Evolutionary conservation across 2,329 filamentous ascomycete genomes (phyloP).

Genomic region (Fusarium hainanense): DNA sequence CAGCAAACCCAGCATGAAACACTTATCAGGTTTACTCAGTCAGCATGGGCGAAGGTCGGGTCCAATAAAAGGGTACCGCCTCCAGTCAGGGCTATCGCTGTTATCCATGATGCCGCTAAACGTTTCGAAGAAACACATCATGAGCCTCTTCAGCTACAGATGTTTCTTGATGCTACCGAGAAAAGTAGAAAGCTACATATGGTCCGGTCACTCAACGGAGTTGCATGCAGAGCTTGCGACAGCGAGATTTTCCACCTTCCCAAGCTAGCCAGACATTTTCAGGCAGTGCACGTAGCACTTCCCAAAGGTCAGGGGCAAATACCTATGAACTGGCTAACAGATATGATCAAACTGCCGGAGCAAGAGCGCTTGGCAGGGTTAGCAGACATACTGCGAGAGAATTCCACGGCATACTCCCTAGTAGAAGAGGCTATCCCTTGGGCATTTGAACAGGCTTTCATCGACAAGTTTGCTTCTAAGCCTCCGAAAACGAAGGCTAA

Average conservation of each 20-base stretch:
- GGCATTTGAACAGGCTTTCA: constrained; percentile 43
- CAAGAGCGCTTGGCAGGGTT: constrained; percentile 48
- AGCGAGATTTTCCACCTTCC: constrained; percentile 64
- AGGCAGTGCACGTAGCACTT: constrained; percentile 55
- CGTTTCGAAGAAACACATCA: constrained; percentile 68
- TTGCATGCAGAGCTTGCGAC: constrained; percentile 67
- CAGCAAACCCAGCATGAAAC: constrained; percentile 62
- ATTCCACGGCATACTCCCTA: constrained; percentile 50
- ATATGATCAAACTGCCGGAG: constrained; percentile 60
- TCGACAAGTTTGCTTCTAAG: constrained; percentile 7
- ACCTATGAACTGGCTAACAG: constrained; percentile 56
- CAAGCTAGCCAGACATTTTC: constrained; percentile 69
- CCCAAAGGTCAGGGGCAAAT: constrained; percentile 30
- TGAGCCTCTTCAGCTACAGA: constrained; percentile 65
- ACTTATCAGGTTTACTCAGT: constrained; percentile 65
- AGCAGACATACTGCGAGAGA: constrained; percentile 43
- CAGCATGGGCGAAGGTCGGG: constrained; percentile 71
- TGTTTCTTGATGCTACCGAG: constrained; percentile 70
- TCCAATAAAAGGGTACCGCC: constrained; percentile 70
- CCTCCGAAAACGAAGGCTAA: not conserved
- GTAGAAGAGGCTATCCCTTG: constrained; percentile 55
- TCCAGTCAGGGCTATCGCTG: constrained; percentile 69
- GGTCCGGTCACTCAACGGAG: constrained; percentile 63
- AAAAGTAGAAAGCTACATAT: constrained; percentile 67
- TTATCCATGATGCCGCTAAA: constrained; percentile 71